Evolutionary conservation across 345 rosid genomes (phyloP), one percentile per base, ranked within the genome.

Genomic region (Diplotaxis tenuifolia): DNA sequence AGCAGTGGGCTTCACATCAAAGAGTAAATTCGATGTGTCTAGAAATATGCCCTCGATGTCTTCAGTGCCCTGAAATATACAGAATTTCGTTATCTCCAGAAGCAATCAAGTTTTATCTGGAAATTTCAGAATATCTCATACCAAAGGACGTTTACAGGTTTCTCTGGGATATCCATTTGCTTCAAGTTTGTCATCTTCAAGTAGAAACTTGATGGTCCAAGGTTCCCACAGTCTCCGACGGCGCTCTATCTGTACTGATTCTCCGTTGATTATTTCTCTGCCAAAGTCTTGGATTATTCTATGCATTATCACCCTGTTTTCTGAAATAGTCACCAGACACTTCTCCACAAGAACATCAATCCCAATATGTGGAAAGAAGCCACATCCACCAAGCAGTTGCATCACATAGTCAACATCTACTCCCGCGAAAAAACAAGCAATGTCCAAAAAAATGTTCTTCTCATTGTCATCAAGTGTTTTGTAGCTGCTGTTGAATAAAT

Each of bases 341-440:
- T 75, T 82, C 1, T 78, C 71, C 3, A 72, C 34, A 11, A 84
- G 87, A 67, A 6, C 57, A 16, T 74, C 27, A 29, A 73, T 73
- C 19, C 77, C 77, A 55, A 65, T 65, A 57, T 21, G 65, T 21
- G 77, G 56, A 14, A 65, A 9, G 57, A 72, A 10, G 59, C 83
- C 40, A 83, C 53, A 57, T 29, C 74, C 75, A 15, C 69, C 65
- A n/a, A 65, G 77, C 11, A 73, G 9, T 42, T 0, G 65, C 20
- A 42, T 65, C 55, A 73, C 66, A 57, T 64, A 29, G 21, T 73
- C 71, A 40, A 65, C 18, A 20, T 56, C 25, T 20, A 56, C 50
- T 1, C 65, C 77, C 0, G 0, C 21, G 27, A 73, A 73, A 59
- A 73, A 73, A 29, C 77, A 73, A 73, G 58, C 71, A 25, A 65